Evolutionary conservation across 73 alveolate genomes (phyloP).

Genomic region (Paramecium sexaurelia): DNA sequence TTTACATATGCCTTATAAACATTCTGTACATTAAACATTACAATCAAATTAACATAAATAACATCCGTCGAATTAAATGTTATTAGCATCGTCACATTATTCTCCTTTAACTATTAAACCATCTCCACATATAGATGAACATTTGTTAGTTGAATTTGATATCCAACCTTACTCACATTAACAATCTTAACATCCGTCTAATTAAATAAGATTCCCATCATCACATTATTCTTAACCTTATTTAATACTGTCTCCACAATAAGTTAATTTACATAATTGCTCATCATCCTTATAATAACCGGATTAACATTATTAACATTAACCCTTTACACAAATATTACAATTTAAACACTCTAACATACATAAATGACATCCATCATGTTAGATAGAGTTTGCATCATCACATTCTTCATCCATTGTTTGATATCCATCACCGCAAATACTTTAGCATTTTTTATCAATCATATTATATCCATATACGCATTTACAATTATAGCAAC

Average conservation of each 20-base stretch:
- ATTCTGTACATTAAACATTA: not conserved
- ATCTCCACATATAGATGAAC: not conserved
- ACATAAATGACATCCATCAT: not conserved
- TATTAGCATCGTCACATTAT: not conserved
- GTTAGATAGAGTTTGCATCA: not conserved
- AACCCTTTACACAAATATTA: not conserved
- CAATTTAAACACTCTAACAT: not conserved
- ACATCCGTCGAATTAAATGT: not conserved
- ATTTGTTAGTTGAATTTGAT: not conserved
- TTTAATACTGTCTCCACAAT: too few relatives aligned
- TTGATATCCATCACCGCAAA: not conserved
- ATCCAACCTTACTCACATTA: too few relatives aligned
- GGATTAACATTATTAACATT: not conserved
- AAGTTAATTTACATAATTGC: not conserved
- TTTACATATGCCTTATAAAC: not conserved
- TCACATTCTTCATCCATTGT: slow-evolving; percentile 31
- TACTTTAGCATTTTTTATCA: not conserved
- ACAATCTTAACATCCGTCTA: too few relatives aligned
- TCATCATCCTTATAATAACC: not conserved
- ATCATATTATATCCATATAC: not conserved
- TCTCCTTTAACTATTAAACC: not conserved
- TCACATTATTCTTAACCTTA: not conserved
- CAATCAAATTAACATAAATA: not conserved
- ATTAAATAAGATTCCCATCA: not conserved
- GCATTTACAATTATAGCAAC: not conserved